These are phyloP conservation scores for Curvularia eragrostidis DNA, from an alignment of 2,329 filamentous ascomycete genomes.

Conservation along the genomic window DNA sequence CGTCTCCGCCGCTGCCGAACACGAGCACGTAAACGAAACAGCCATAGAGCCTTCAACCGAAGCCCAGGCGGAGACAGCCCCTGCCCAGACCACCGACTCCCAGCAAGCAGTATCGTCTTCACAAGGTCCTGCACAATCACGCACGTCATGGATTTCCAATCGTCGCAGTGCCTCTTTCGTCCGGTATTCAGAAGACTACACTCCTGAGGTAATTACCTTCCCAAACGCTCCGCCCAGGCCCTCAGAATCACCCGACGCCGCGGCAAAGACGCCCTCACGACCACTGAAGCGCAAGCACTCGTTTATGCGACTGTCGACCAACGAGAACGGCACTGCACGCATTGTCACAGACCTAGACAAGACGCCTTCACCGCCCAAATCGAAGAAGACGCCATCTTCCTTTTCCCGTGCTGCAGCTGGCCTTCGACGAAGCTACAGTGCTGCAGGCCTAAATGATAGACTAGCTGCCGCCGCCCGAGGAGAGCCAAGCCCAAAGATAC, in stretches of 20 bases:
- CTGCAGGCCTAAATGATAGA: conserved; percentile 56
- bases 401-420: conserved; percentile 54
- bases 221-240: conserved; percentile 32
- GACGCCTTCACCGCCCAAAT: conserved; percentile 71
- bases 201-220: conserved; percentile 41
- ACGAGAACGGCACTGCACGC: conserved; percentile 89
- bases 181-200: conserved; percentile 43
- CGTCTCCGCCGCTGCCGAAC: conserved; percentile 20
- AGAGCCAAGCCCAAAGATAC: conserved; percentile 43
- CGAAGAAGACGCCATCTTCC: conserved; percentile 56
- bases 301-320: conserved; percentile 78
- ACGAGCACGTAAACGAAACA: conserved; percentile 28
- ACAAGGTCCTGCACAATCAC: conserved; percentile 40
- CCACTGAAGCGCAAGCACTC: conserved; percentile 52
- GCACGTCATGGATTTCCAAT: conserved; percentile 55
- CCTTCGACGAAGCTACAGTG: conserved; percentile 75
- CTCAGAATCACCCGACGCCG: conserved; percentile 53
- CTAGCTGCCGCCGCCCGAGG: conserved; percentile 37
- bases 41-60: conserved; percentile 32
- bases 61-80: conserved; percentile 30
- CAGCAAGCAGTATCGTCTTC: conserved; percentile 43
- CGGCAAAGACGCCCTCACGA: conserved; percentile 53
- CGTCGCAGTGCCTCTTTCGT: conserved; percentile 54
- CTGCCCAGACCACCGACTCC: conserved; percentile 39
- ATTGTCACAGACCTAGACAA: conserved; percentile 73